Evolutionary conservation across 148 eudicot genomes (phyloP).

Genomic region (Camellia japonica): DNA sequence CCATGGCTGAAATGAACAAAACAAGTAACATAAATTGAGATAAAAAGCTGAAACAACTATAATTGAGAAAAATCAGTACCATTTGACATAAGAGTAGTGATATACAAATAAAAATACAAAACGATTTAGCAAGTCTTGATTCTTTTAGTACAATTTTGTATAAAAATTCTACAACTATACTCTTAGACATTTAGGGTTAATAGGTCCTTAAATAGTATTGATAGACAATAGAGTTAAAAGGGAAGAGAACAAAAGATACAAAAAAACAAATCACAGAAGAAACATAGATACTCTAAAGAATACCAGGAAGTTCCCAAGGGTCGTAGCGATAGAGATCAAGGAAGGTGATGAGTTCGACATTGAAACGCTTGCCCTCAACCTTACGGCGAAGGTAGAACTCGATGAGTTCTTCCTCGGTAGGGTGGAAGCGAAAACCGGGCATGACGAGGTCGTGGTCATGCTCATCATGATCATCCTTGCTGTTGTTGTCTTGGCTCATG

Average conservation of each 20-base stretch:
- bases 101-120: too few species aligned
- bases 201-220: background rate
- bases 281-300: background rate
- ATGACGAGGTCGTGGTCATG: slow-evolving; percentile 81
- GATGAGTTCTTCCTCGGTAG: slow-evolving; percentile 86
- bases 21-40: background rate
- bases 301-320: slow-evolving; percentile 99
- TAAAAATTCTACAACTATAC: too few species aligned
- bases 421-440: slow-evolving; percentile 95
- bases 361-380: slow-evolving; percentile 92
- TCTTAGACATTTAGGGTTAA: too few species aligned
- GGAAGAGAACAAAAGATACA: background rate
- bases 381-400: slow-evolving; percentile 98
- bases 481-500: slow-evolving; percentile 51
- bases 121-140: too few species aligned
- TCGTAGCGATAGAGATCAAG: slow-evolving; percentile 93
- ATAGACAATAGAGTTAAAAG: background rate
- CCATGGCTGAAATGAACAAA: slow-evolving; percentile 47
- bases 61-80: background rate
- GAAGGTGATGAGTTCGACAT: slow-evolving; percentile 90
- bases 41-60: background rate
- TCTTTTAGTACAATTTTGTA: too few species aligned
- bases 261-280: background rate
- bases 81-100: background rate
- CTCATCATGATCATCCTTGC: slow-evolving; percentile 30